Base-by-base conservation (phyloP, 2,329 filamentous ascomycete species). In the Capronia coronata region DNA sequence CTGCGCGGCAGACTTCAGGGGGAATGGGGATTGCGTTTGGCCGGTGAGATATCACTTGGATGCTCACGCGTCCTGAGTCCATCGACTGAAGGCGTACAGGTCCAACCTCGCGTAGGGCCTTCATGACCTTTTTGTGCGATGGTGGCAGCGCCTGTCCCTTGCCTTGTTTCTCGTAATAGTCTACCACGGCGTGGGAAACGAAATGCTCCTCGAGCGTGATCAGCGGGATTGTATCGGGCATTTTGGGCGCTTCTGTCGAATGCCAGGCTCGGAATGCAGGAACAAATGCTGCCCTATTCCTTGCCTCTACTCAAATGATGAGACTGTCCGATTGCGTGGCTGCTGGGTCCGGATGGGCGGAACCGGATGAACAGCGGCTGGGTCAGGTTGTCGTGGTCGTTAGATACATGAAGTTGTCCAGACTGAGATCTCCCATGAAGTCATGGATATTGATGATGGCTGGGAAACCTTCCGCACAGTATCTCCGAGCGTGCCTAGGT, bases 131-230 rank as follows among this genome's bases (percentile, higher is more conserved):
- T 7, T 37, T 37, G 18, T 43, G 47, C 10, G 51, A 44, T 30
- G 49, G 49, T 8, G 54, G 51, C 1, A 56, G 37, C 18, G 40
- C 48, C 22, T 39, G 44, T 21, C 54, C 42, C 14, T 34, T 14
- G 21, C 46, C 46, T 35, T 54, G 51, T 11, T 35, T 19, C 7
- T 29, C 42, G 43, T 54, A 55, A 40, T 53, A 55, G 30, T 57
- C 47, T 13, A 42, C 25, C 3, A 57, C 42, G 35, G 52, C 47
- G 18, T 48, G 47, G 21, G 54, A 54, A 39, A 56, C 48, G 46
- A 56, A 59, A 43, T 59, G 55, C 49, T 59, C 57, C 38, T 59
- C 57, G 46, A 59, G 57, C 30, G 57, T 55, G 21, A 59, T 56
- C 3, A 59, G 43, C 4, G 57, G 55, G 42, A 54, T 51, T 29